phyloP scores from a whole-genome alignment of 2,329 filamentous ascomycete species.

The Monilinia fructicola region DNA sequence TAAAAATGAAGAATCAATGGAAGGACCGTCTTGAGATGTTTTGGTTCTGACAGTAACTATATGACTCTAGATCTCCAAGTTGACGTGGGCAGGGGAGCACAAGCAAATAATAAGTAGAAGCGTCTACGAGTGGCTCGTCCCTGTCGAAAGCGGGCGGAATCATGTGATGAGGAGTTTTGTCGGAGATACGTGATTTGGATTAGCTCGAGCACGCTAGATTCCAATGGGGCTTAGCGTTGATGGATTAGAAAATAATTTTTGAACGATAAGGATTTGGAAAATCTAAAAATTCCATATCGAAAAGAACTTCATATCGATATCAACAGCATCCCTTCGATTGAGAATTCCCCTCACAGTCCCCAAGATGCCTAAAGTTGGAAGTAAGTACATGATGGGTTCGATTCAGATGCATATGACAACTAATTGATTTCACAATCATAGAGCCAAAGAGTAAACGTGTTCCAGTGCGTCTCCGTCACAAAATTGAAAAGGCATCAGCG shows the following conservation, averaged over 20 bases:
- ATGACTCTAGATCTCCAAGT: neutral
- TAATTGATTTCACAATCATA: slow-evolving; percentile 43
- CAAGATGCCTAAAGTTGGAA: slow-evolving; percentile 42
- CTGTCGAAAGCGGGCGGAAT: slow-evolving; percentile 15
- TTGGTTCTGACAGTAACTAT: neutral
- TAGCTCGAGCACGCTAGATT: neutral
- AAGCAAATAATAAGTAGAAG: slow-evolving; percentile 21
- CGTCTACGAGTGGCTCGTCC: slow-evolving; percentile 15
- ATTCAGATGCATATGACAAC: neutral
- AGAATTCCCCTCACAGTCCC: slow-evolving; percentile 15
- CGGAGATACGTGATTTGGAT: slow-evolving; percentile 8
- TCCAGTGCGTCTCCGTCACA: slow-evolving; percentile 85
- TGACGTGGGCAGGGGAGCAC: slow-evolving; percentile 22
- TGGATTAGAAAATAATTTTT: slow-evolving; percentile 25
- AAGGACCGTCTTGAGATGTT: neutral
- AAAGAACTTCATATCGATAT: neutral
- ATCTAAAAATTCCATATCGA: slow-evolving; percentile 19
- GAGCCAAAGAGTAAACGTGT: slow-evolving; percentile 94
- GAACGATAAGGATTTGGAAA: slow-evolving; percentile 22
- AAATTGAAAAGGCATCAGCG: slow-evolving; percentile 89
- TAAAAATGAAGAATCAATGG: neutral
- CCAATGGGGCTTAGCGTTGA: neutral
- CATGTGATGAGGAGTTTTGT: slow-evolving; percentile 3
- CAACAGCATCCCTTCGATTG: slow-evolving; percentile 19
- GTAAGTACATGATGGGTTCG: slow-evolving; percentile 30